Conservation (phyloP, 2,329 filamentous ascomycete species). For the Aspergillus transmontanensis region DNA sequence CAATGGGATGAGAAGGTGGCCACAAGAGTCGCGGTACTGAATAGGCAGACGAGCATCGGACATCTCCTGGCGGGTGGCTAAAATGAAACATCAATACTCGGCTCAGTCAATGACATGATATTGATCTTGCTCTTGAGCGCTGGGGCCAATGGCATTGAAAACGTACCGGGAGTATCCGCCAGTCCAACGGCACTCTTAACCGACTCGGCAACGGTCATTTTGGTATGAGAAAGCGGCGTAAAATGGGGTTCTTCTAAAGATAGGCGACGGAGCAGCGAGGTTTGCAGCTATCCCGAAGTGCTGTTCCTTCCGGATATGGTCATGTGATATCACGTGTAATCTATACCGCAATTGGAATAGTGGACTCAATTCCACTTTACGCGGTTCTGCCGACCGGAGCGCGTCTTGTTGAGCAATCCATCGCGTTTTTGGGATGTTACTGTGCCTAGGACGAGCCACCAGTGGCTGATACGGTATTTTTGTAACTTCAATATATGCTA, state of each 20-base stretch:
- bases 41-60: slow-evolving; percentile 84
- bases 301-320: slow-evolving; percentile 29
- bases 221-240: slow-evolving; percentile 21
- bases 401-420: slow-evolving; percentile 34
- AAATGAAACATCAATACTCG: slow-evolving; percentile 17
- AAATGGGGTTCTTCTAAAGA: slow-evolving; percentile 17
- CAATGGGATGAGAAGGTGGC: slow-evolving; percentile 88
- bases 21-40: slow-evolving; percentile 93
- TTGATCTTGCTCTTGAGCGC: slow-evolving; percentile 10
- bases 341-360: slow-evolving; percentile 25
- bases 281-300: slow-evolving; percentile 31
- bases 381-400: slow-evolving; percentile 31
- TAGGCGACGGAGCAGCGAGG: slow-evolving; percentile 25
- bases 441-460: slow-evolving; percentile 31
- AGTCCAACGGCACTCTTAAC: slow-evolving; percentile 53
- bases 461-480: slow-evolving; percentile 30
- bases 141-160: slow-evolving; percentile 27
- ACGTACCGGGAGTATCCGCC: slow-evolving; percentile 42
- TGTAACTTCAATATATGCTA: slow-evolving; percentile 15
- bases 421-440: slow-evolving; percentile 31
- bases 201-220: slow-evolving; percentile 52
- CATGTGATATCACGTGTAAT: slow-evolving; percentile 32
- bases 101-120: slow-evolving; percentile 10
- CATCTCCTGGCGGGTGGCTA: slow-evolving; percentile 76
- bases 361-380: slow-evolving; percentile 40